Conservation (phyloP, 1,284 basidiomycete genomes). For the Agaricales sp. region DNA sequence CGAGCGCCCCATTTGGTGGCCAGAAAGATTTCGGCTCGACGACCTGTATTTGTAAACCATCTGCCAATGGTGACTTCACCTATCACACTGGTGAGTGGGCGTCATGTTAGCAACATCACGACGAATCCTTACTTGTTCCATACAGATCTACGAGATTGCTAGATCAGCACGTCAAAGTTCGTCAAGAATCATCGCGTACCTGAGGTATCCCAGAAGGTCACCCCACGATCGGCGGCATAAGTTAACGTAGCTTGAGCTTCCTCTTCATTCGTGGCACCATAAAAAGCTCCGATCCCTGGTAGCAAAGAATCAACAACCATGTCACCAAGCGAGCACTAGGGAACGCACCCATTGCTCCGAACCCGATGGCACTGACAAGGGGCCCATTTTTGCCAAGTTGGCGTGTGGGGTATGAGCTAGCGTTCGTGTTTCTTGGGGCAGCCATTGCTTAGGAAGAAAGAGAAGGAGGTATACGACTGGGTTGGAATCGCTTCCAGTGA, state of each 20-base stretch:
- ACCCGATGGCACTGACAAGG: conserved; percentile 6
- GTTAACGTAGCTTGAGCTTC: conserved; percentile 12
- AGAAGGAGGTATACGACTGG: too few relatives aligned
- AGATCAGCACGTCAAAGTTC: not conserved
- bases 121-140: conserved; percentile 15
- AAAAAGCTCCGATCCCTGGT: conserved; percentile 17
- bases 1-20: conserved; percentile 16
- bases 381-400: conserved; percentile 5
- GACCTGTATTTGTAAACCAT: conserved; percentile 10
- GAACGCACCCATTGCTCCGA: conserved; percentile 7
- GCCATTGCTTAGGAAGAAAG: too few relatives aligned
- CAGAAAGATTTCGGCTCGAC: conserved; percentile 17
- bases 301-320: not conserved
- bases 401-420: conserved; percentile 4
- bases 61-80: not conserved
- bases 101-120: not conserved
- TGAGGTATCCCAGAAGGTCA: conserved; percentile 19
- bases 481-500: too few relatives aligned
- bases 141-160: conserved; percentile 13
- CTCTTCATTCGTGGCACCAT: conserved; percentile 16
- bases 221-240: conserved; percentile 15
- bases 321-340: not conserved
- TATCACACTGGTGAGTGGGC: not conserved
- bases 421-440: too few relatives aligned
- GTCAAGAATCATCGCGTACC: not conserved